Conservation (phyloP, 106 monocot species). For the Agapanthus africanus region DNA sequence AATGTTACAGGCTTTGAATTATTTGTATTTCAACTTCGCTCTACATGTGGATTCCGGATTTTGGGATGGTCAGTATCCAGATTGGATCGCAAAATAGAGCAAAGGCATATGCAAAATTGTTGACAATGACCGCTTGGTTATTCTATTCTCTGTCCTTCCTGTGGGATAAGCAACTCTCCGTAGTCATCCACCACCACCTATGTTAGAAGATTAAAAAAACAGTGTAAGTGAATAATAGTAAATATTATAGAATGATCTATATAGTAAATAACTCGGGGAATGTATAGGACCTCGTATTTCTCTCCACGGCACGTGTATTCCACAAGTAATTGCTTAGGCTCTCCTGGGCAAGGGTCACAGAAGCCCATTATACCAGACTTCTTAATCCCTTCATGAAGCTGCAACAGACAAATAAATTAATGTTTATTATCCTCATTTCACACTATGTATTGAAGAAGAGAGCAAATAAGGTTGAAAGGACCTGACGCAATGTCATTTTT, state of each 20-base stretch:
- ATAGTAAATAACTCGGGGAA: not conserved
- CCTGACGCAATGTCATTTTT: not conserved
- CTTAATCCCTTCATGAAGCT: slow-evolving; percentile 94
- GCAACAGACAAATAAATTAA: slow-evolving; percentile 7
- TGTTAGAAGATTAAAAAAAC: not conserved
- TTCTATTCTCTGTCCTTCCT: slow-evolving; percentile 17
- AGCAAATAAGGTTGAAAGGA: not conserved
- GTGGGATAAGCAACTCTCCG: slow-evolving; percentile 57
- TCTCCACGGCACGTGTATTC: slow-evolving; percentile 54
- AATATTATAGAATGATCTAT: not conserved
- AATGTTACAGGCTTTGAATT: too few species aligned
- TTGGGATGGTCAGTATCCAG: too few species aligned
- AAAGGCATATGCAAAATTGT: too few species aligned
- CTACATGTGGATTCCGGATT: too few species aligned
- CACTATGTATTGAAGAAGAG: not conserved
- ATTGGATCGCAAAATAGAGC: too few species aligned
- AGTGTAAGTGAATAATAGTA: not conserved
- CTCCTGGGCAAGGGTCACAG: slow-evolving; percentile 87
- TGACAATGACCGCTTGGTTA: too few species aligned
- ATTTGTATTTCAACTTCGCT: too few species aligned
- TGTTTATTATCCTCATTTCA: not conserved
- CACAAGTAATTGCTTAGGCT: slow-evolving; percentile 61
- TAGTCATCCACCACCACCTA: slow-evolving; percentile 73
- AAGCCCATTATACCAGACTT: slow-evolving; percentile 99
- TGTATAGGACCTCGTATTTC: slow-evolving; percentile 37